Evolutionary conservation across 2,329 filamentous ascomycete species (phyloP), one percentile per base, ranked within the genome.

Genomic region (Emergomyces orientalis): DNA sequence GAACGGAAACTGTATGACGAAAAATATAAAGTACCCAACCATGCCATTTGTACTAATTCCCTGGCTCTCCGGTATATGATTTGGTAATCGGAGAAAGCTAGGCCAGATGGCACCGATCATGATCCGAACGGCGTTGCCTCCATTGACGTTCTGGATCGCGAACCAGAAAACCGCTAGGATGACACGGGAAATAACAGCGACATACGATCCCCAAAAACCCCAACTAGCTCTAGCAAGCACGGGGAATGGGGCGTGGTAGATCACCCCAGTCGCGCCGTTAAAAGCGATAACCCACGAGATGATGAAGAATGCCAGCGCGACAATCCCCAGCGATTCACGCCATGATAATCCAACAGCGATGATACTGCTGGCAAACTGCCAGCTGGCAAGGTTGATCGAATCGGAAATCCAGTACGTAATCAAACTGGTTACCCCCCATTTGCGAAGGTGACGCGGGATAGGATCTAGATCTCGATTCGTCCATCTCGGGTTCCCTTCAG

Each of bases 391-490:
- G 74, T 93, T 93, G 78, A 92, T 90, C 0, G 86, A 88, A 76
- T 93, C 89, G 37, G 89, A 88, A 70, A 94, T 83, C 90, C 90
- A 93, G 73, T 93, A 94, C 14, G 86, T 89, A 49, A 96, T 88
- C 72, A 91, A 96, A 75, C 96, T 96, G 85, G 88, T 91, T 39
- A 88, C 79, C n/a, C 86, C 86, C 91, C 92, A 97, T 82, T 90
- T 85, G 62, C 92, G 86, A 63, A 90, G 84, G 66, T 85, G 68
- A 27, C 69, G 70, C 6, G 79, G 77, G 7, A 81, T 78, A 3
- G 80, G 80, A 61, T 82, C 80, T 6, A 82, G 72, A 68, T 82
- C 80, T 66, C 74, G 76, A 63, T 81, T 81, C 13, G 78, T 81
- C 75, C 76, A 76, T 69, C 77, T 70, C 65, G 75, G 68, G 71